These are phyloP conservation scores for Colletotrichum tropicicola DNA, from an alignment of 2,329 filamentous ascomycete genomes.

Conservation along the genomic window DNA sequence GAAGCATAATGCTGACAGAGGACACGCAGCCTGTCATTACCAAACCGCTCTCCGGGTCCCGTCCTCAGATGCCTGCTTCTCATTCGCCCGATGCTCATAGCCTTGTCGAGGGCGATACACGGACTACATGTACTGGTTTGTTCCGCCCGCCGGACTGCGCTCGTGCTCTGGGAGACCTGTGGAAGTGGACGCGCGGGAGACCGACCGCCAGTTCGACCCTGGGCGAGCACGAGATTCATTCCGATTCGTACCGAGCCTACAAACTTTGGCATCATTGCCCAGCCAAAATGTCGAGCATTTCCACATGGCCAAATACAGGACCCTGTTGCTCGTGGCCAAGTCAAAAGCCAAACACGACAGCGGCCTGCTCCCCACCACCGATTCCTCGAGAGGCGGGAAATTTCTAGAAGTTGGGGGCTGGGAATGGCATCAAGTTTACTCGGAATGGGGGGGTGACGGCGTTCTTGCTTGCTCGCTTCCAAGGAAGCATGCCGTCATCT, in stretches of 20 bases:
- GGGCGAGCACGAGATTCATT: conserved; percentile 17
- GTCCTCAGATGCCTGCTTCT: not conserved
- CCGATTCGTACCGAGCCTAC: conserved; percentile 23
- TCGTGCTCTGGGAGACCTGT: conserved; percentile 2
- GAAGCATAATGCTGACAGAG: conserved; percentile 7
- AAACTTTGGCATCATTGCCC: conserved; percentile 8
- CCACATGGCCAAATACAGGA: not conserved
- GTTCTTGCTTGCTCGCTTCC: not conserved
- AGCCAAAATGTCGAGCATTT: conserved; percentile 12
- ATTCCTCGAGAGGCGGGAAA: not conserved
- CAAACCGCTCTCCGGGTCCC: not conserved
- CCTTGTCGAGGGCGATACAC: conserved; percentile 11
- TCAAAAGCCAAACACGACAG: not conserved
- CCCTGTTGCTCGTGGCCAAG: not conserved
- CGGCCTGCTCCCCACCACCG: not conserved
- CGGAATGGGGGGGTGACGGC: not conserved
- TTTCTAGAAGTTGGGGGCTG: conserved; percentile 18
- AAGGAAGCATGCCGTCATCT: conserved; percentile 24
- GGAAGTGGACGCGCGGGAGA: conserved; percentile 6
- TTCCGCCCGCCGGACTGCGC: conserved; percentile 22
- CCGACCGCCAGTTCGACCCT: conserved; percentile 27
- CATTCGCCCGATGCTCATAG: conserved; percentile 10
- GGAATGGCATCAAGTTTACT: conserved; percentile 19
- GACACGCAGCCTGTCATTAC: not conserved
- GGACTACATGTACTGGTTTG: conserved; percentile 5